Evolutionary conservation across 1,139 yeast species (phyloP).

Genomic region (Geotrichum europaeum): DNA sequence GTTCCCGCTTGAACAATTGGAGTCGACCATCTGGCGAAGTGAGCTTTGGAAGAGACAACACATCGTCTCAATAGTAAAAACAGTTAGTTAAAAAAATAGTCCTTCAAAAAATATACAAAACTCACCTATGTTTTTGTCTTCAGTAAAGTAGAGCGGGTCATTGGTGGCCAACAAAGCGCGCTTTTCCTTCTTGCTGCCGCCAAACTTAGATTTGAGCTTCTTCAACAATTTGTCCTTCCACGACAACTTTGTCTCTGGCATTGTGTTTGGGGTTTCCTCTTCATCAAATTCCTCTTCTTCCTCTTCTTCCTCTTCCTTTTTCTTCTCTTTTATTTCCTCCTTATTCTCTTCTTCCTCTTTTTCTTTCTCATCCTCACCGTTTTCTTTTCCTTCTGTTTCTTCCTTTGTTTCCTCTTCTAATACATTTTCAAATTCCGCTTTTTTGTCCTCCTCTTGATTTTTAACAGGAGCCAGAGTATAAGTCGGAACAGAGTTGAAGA

Average conservation of each 20-base stretch:
- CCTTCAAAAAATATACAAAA: neutral
- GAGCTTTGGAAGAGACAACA: neutral
- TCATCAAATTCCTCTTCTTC: neutral
- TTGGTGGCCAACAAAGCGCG: neutral
- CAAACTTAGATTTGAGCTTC: constrained; percentile 4
- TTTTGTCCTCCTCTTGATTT: neutral
- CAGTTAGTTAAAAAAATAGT: neutral
- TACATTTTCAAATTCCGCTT: neutral
- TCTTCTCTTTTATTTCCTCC: neutral
- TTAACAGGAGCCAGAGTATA: neutral
- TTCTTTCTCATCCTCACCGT: neutral
- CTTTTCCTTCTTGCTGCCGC: neutral
- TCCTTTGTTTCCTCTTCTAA: neutral
- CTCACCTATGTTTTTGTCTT: neutral
- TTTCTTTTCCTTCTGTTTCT: no score
- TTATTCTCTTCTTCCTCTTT: neutral
- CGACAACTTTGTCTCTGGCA: neutral
- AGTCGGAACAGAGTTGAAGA: neutral
- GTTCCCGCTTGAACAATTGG: neutral
- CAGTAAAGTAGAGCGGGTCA: neutral
- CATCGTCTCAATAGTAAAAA: neutral
- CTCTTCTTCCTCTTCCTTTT: neutral
- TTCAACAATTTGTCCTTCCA: constrained; percentile 8
- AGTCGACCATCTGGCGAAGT: neutral
- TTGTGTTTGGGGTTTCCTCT: neutral